Base-by-base conservation (phyloP, 495 filamentous ascomycete species). In the Neurospora sp. region DNA sequence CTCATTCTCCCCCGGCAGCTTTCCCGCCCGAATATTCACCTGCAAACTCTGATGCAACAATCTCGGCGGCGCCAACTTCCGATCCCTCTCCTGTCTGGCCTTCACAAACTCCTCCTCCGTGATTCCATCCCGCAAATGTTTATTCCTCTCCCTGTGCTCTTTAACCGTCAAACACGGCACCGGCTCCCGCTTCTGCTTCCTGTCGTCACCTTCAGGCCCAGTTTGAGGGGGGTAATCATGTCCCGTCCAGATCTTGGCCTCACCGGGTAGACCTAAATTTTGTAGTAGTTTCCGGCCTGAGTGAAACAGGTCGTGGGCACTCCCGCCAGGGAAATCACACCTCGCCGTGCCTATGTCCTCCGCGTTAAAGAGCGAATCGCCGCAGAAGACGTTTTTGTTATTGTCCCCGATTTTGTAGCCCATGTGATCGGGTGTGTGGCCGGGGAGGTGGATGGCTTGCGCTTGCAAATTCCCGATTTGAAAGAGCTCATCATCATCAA, bases 351-450 rank as follows among this genome's bases (percentile, higher is more conserved):
- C 89, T 9, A 91, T 79, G 72, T 90, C 87, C 1, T 90, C 87
- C 1, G 81, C 79, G 74, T 90, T 82, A 81, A 90, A 90, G 37
- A 91, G 79, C 8, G 87, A 88, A 79, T 90, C 89, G 12, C 89
- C 89, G 60, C 83, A 85, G 78, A 90, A 90, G 7, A 90, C 80
- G 73, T 90, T 89, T 2, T 7, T 35, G 31, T 90, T 89, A 11
- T 16, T 35, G 35, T 4, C 1, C 5, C 27, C 14, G 6, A 90
- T 85, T 37, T 76, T 75, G 73, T 90, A 91, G 0, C 89, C 89
- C 10, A 90, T 39, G 75, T 91, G 89, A 75, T 90, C 89, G 0
- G 88, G 88, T 0, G 89, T 91, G 75, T 91, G 89, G 0, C 88
- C 88, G 0, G 89, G 89, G 0, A 91, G 80, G 78, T 90, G 88